phyloP scores from a whole-genome alignment of 164 flowering plant genomes.

The Vitis amurensis region DNA sequence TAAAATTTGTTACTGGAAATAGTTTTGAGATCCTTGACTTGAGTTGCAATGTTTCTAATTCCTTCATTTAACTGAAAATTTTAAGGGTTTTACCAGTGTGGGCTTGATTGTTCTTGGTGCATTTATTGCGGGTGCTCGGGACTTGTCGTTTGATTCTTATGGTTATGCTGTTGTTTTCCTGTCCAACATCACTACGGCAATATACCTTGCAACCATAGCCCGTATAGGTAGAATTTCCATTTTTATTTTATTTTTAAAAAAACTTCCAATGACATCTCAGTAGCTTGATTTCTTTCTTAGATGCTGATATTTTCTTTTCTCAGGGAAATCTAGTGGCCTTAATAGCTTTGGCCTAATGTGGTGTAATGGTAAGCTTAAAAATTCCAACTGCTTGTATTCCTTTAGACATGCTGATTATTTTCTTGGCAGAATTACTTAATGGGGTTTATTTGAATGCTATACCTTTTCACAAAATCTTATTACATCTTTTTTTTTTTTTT shows the following conservation, averaged over 20 bases:
- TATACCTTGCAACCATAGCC: slow-evolving; percentile 90
- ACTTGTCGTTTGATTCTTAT: slow-evolving; percentile 83
- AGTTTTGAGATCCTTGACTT: slow-evolving; percentile 2
- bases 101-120: slow-evolving; percentile 90
- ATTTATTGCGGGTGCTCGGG: slow-evolving; percentile 90
- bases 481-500: slow-evolving; percentile 3
- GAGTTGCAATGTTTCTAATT: slow-evolving; percentile 27
- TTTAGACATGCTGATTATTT: neutral
- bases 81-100: slow-evolving; percentile 78
- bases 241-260: neutral
- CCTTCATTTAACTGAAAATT: slow-evolving; percentile 31
- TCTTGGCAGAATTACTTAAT: neutral
- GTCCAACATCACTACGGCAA: slow-evolving; percentile 83
- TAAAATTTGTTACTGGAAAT: neutral
- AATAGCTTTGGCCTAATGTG: slow-evolving; percentile 95
- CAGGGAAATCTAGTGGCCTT: slow-evolving; percentile 87
- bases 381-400: neutral
- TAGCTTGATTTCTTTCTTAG: neutral
- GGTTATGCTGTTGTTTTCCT: slow-evolving; percentile 80
- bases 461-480: neutral
- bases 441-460: neutral
- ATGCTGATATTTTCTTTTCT: slow-evolving; percentile 3
- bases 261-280: neutral
- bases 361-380: slow-evolving; percentile 72
- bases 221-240: slow-evolving; percentile 63